These are phyloP conservation scores for Lyophyllum semitale DNA, from an alignment of 768 basidiomycete species.

Conservation along the genomic window DNA sequence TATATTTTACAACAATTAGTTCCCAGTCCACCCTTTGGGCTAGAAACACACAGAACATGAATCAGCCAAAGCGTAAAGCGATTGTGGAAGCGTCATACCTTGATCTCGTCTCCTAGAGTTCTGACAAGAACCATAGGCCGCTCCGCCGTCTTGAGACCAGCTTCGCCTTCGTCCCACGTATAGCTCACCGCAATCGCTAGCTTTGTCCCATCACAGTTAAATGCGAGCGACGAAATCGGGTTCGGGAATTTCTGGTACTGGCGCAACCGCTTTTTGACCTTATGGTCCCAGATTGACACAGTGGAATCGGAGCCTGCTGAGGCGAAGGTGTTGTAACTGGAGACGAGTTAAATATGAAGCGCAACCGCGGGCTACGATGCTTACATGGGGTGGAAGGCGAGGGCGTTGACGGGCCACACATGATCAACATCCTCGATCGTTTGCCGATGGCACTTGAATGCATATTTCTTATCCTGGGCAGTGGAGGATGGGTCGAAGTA, in stretches of 20 bases:
- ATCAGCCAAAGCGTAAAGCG: not conserved
- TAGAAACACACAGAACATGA: not conserved
- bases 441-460: slow-evolving; percentile 96
- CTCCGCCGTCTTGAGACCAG: slow-evolving; percentile 64
- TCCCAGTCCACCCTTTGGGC: slow-evolving; percentile 21
- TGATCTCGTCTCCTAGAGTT: slow-evolving; percentile 76
- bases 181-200: slow-evolving; percentile 86
- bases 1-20: slow-evolving; percentile 1
- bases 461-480: slow-evolving; percentile 84
- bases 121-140: slow-evolving; percentile 63
- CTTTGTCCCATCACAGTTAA: slow-evolving; percentile 81
- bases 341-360: not conserved
- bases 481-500: slow-evolving; percentile 86
- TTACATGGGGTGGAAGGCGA: slow-evolving; percentile 90
- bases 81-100: slow-evolving; percentile 40
- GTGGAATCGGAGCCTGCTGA: slow-evolving; percentile 94
- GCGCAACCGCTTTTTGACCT: slow-evolving; percentile 91
- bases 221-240: slow-evolving; percentile 77
- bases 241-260: slow-evolving; percentile 82
- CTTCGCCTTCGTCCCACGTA: slow-evolving; percentile 88
- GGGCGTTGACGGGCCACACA: slow-evolving; percentile 94
- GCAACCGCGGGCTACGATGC: slow-evolving; percentile 21
- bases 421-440: slow-evolving; percentile 90
- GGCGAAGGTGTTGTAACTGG: slow-evolving; percentile 89
- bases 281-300: slow-evolving; percentile 97